Percentiles rank a stretch among this genome's conserved stretches.
phyloP scores from a whole-genome alignment of 2,329 filamentous ascomycete genomes.

The Colletotrichum liriopes region DNA sequence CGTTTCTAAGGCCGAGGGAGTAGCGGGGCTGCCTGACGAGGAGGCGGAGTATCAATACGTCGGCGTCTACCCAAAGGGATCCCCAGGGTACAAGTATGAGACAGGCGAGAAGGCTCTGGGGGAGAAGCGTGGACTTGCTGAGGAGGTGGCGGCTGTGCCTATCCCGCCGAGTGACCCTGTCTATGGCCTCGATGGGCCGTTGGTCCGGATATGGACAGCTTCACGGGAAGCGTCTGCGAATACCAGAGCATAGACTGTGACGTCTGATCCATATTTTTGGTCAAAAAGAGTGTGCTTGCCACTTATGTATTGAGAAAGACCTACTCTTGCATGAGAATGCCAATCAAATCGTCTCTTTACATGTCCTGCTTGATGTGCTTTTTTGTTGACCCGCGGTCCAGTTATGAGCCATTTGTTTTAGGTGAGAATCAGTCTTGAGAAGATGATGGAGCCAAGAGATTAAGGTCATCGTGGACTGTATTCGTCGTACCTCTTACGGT shows the following conservation, averaged over 20 bases:
- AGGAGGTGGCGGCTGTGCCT: slow-evolving; percentile 21
- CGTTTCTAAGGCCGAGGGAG: not conserved
- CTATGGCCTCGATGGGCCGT: slow-evolving; percentile 18
- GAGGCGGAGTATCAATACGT: slow-evolving; percentile 45
- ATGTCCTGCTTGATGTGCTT: too few relatives aligned
- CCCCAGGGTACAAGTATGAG: slow-evolving; percentile 11
- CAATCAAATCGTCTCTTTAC: too few relatives aligned
- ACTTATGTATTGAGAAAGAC: too few relatives aligned
- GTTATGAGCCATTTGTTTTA: too few relatives aligned
- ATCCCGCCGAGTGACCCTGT: slow-evolving; percentile 29
- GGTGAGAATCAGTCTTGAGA: too few relatives aligned
- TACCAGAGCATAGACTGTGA: not conserved
- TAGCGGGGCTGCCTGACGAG: not conserved
- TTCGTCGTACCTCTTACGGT: too few relatives aligned
- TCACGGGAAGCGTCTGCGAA: not conserved
- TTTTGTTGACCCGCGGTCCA: too few relatives aligned
- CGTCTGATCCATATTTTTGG: not conserved
- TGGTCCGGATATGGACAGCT: slow-evolving; percentile 29
- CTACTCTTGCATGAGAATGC: too few relatives aligned
- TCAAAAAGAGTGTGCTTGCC: too few relatives aligned
- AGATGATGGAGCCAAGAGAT: too few relatives aligned
- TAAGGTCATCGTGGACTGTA: too few relatives aligned
- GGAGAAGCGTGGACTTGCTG: slow-evolving; percentile 5
- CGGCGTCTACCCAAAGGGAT: slow-evolving; percentile 45
- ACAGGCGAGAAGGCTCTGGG: slow-evolving; percentile 17